Evolutionary conservation across 805 yeast species (phyloP).

Genomic region (Yamadazyma olivae): DNA sequence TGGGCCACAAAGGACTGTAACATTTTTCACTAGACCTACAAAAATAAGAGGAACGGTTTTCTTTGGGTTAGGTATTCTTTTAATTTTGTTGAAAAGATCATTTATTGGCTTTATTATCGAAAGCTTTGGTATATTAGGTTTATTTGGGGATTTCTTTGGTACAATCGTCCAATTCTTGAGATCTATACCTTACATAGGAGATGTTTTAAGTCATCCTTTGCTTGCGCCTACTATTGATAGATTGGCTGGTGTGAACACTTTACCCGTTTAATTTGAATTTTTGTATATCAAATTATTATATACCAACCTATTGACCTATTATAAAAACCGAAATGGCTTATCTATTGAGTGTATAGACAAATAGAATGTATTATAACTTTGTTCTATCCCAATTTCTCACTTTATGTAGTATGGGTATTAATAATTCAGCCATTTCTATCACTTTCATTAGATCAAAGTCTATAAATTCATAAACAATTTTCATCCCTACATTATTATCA

Average conservation of each 20-base stretch:
- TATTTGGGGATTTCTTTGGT: conserved; percentile 92
- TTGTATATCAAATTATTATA: too few relatives aligned
- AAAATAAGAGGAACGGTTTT: conserved; percentile 86
- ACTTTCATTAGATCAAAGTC: neutral
- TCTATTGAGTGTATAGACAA: too few relatives aligned
- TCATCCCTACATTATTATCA: neutral
- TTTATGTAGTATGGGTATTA: neutral
- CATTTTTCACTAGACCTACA: conserved; percentile 81
- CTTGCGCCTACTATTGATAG: conserved; percentile 67
- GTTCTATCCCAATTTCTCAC: neutral
- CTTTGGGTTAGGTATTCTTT: conserved; percentile 67
- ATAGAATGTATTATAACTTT: neutral
- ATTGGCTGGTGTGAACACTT: conserved; percentile 40
- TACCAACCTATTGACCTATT: too few relatives aligned
- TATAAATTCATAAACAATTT: too few relatives aligned
- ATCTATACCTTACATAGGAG: conserved; percentile 85
- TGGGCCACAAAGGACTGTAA: conserved; percentile 79
- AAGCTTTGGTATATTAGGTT: conserved; percentile 80
- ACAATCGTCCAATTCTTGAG: conserved; percentile 84
- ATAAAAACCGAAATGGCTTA: too few relatives aligned
- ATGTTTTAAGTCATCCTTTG: conserved; percentile 72
- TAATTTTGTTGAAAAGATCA: conserved; percentile 74
- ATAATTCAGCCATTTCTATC: neutral
- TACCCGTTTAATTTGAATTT: conserved; percentile 34
- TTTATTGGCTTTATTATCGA: conserved; percentile 85